phyloP scores from a whole-genome alignment of 306 rosid genomes.

The Vigna trinervia region DNA sequence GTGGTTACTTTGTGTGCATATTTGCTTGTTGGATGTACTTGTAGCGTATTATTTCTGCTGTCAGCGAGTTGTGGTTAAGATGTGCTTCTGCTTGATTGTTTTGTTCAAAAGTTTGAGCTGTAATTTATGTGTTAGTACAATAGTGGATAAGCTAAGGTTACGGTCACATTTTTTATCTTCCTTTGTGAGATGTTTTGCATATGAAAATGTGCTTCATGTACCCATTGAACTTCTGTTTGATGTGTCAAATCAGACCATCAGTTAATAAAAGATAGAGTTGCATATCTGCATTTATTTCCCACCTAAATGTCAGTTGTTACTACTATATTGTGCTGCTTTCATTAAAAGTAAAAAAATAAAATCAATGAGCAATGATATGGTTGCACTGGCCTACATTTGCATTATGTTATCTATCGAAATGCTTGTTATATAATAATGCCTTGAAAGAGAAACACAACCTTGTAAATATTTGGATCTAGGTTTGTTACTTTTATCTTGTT shows the following conservation, averaged over 20 bases:
- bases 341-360: too few species aligned
- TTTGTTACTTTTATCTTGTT: neutral
- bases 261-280: neutral
- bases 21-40: constrained; percentile 20
- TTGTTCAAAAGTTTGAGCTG: neutral
- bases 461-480: neutral
- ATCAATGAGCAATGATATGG: too few species aligned
- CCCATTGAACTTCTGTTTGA: neutral
- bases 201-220: neutral
- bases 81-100: constrained; percentile 20
- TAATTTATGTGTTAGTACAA: neutral
- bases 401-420: neutral
- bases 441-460: constrained; percentile 9
- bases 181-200: constrained; percentile 23
- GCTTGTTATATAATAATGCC: neutral
- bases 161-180: neutral
- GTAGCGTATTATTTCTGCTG: constrained; percentile 4
- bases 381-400: neutral
- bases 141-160: neutral
- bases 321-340: neutral
- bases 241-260: constrained; percentile 10
- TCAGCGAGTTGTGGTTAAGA: constrained; percentile 20
- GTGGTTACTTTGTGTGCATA: constrained; percentile 20
- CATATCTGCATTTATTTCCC: constrained; percentile 11
- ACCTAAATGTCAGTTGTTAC: neutral